phyloP scores from a whole-genome alignment of 1,139 yeast genomes.

The Candida tetrigidarum region DNA sequence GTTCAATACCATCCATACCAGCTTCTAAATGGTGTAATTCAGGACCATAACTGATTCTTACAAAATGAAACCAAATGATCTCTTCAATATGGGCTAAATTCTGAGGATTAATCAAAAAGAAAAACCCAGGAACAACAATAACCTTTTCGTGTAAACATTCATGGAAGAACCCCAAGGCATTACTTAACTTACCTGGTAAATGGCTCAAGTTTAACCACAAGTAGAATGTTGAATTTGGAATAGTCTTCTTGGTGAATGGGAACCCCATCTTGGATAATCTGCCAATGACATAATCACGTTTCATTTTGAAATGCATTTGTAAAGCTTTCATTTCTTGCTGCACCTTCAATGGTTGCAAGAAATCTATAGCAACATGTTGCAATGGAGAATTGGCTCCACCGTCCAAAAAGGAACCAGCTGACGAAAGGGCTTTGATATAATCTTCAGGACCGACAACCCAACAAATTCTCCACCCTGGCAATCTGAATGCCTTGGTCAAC shows the following conservation, averaged over 20 bases:
- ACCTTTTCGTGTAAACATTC: constrained; percentile 68
- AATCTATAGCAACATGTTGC: constrained; percentile 65
- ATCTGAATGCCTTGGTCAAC: constrained; percentile 64
- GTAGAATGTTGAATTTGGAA: constrained; percentile 67
- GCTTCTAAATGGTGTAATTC: constrained; percentile 54
- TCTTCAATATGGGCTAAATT: constrained; percentile 64
- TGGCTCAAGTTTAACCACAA: constrained; percentile 65
- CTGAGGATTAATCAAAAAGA: constrained; percentile 67
- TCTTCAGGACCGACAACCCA: constrained; percentile 73
- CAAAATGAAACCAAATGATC: constrained; percentile 67
- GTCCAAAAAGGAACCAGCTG: constrained; percentile 67
- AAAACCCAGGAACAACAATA: constrained; percentile 70
- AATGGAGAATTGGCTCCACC: constrained; percentile 72
- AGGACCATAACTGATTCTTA: constrained; percentile 68
- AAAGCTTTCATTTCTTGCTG: constrained; percentile 61
- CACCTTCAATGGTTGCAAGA: constrained; percentile 57
- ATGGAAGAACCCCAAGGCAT: constrained; percentile 70
- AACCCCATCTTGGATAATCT: constrained; percentile 63
- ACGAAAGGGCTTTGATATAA: constrained; percentile 59
- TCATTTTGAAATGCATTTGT: constrained; percentile 62
- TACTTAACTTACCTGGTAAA: constrained; percentile 62
- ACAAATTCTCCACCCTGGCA: constrained; percentile 74
- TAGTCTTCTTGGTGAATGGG: constrained; percentile 45
- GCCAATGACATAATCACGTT: constrained; percentile 60
- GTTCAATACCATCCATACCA: constrained; percentile 73